These are phyloP conservation scores for Xylona heveae DNA, from an alignment of 495 filamentous ascomycete genomes.

Conservation along the genomic window DNA sequence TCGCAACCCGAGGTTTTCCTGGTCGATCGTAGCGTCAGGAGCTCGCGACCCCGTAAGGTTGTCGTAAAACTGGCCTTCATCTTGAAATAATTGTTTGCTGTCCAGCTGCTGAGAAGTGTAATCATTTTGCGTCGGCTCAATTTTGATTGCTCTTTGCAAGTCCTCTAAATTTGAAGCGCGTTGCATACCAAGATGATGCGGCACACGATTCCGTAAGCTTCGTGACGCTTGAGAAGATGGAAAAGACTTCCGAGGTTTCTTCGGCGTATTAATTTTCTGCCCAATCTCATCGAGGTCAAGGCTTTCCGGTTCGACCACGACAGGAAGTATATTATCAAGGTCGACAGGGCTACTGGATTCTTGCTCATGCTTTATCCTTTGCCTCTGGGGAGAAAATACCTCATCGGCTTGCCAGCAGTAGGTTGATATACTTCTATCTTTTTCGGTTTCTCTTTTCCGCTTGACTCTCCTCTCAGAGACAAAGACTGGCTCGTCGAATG, in stretches of 20 bases:
- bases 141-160: too few relatives aligned
- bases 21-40: too few relatives aligned
- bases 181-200: slow-evolving; percentile 4
- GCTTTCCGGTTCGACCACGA: slow-evolving; percentile 26
- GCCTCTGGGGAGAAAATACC: slow-evolving; percentile 1
- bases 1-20: too few relatives aligned
- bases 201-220: slow-evolving; percentile 1
- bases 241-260: slow-evolving; percentile 6
- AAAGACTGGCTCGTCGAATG: slow-evolving; percentile 8
- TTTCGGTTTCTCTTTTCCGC: slow-evolving; percentile 5
- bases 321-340: slow-evolving; percentile 7
- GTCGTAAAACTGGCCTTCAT: too few relatives aligned
- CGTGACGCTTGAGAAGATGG: not conserved
- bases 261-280: slow-evolving; percentile 37
- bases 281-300: slow-evolving; percentile 59
- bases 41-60: too few relatives aligned
- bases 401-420: not conserved
- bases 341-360: slow-evolving; percentile 17
- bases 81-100: too few relatives aligned
- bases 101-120: too few relatives aligned
- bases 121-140: too few relatives aligned
- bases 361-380: slow-evolving; percentile 11
- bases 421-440: not conserved
- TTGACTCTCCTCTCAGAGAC: slow-evolving; percentile 11
- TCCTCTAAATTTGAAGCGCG: slow-evolving; percentile 1